Evolutionary conservation across 2,329 filamentous ascomycete species (phyloP), one percentile per base, ranked within the genome.

Genomic region (Colletotrichum graminicola): DNA sequence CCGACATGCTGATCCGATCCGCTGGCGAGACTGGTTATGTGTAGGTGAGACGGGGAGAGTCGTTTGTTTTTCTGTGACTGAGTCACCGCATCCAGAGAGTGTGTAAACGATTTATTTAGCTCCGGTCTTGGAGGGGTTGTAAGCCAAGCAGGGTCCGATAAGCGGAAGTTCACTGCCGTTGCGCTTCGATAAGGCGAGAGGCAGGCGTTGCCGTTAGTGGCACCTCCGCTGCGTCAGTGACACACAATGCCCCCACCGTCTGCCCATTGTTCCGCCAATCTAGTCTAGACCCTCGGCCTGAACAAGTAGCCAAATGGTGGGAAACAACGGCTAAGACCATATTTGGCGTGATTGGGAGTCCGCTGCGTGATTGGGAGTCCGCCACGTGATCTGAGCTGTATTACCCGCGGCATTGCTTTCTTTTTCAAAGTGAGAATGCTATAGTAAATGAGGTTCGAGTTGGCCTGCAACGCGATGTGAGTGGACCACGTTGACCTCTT

Each of bases 91-190:
- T 54, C 59, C 23, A 60, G 39, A 60, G 36, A 14, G 11, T 32
- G 54, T 49, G 43, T 56, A 41, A 55, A 32, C 66, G 47, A 64
- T 55, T 69, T 69, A 60, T 72, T 68, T 69, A 59, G 68, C 34
- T 68, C 57, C 65, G 59, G 59, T 41, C 66, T 67, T 69, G 69
- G 69, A 69, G 65, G 69, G 69, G 69, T 62, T 29, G 45, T 26
- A 10, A 26, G 45, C 23, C 32, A 62, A 49, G 65, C 47, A 62
- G 65, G 65, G 69, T 55, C 65, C 60, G 69, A 72, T 68, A 69
- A 68, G 69, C 69, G 65, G 68, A 71, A 71, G 41, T 39, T 62
- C n/a, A 45, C 64, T 67, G 54, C 68, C 65, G 68, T 55, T 68
- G 65, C 57, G 57, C 61, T 64, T 54, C 60, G 65, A 69, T 68